Conservation (phyloP, 2,329 filamentous ascomycete genomes). For the Zymoseptoria brevis region DNA sequence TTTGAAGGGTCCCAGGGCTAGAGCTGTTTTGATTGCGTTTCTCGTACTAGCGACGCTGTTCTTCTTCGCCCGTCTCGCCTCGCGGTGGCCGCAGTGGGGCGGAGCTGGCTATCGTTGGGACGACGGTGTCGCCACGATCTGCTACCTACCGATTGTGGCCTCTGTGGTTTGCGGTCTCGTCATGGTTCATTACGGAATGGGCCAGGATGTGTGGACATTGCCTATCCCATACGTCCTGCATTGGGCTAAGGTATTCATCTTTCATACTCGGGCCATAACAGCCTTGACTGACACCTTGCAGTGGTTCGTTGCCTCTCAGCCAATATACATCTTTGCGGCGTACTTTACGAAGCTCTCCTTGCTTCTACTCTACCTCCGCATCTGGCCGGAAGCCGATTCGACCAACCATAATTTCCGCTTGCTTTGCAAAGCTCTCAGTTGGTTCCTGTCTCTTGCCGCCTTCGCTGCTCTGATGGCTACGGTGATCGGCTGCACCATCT, state of each 20-base stretch:
- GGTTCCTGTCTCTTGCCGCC: constrained; percentile 1
- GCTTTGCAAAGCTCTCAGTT: constrained; percentile 4
- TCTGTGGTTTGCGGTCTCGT: background rate
- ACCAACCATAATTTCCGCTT: constrained; percentile 1
- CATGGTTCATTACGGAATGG: background rate
- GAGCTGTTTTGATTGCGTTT: too few relatives aligned
- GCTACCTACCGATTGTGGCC: background rate
- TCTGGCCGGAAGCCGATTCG: background rate
- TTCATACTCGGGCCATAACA: background rate
- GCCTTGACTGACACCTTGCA: background rate
- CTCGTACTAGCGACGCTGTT: background rate
- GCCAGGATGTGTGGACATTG: background rate
- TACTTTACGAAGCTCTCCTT: constrained; percentile 11
- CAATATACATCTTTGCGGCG: constrained; percentile 7
- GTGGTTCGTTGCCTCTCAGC: background rate
- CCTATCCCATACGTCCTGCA: background rate
- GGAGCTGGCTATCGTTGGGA: background rate
- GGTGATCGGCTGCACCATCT: constrained; percentile 7
- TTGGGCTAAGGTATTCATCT: background rate
- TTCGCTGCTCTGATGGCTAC: constrained; percentile 4
- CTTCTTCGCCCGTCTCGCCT: background rate
- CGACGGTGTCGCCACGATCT: background rate
- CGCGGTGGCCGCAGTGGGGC: background rate
- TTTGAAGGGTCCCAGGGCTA: too few relatives aligned
- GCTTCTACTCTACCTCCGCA: constrained; percentile 10